Evolutionary conservation across 129 eudicot genomes (phyloP).

Genomic region (Chrysanthemum seticuspe): DNA sequence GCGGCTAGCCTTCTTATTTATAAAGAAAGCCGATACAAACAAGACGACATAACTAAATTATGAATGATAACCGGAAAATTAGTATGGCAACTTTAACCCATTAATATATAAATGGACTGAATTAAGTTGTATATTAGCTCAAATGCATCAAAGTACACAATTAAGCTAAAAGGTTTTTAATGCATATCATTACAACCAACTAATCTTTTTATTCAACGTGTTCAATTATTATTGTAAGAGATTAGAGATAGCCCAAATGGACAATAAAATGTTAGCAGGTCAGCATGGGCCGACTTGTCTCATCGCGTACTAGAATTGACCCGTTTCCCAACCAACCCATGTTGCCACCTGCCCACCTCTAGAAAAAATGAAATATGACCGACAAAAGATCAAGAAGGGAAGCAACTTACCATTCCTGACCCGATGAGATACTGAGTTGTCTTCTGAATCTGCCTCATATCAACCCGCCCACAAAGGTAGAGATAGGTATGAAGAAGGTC

Average conservation of each 20-base stretch:
- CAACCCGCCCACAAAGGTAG: constrained; percentile 77
- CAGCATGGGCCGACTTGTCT: too few species aligned
- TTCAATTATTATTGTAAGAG: too few species aligned
- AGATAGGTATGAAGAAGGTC: constrained; percentile 87
- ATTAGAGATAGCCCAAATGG: neutral
- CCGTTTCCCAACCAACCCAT: constrained; percentile 1
- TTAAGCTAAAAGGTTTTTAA: too few species aligned
- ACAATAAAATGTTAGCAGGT: too few species aligned
- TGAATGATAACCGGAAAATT: too few species aligned
- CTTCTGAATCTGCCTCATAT: constrained; percentile 81
- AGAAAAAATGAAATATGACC: neutral
- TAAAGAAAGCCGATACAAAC: neutral
- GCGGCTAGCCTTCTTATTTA: neutral
- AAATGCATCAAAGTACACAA: too few species aligned
- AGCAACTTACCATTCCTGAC: constrained; percentile 78
- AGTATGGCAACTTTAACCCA: too few species aligned
- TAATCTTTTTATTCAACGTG: too few species aligned
- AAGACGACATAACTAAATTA: neutral
- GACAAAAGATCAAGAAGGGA: neutral
- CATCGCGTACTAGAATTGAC: neutral
- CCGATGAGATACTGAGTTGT: constrained; percentile 90
- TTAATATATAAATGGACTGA: too few species aligned
- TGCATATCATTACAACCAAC: too few species aligned
- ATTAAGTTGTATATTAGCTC: too few species aligned
- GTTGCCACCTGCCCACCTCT: constrained; percentile 2